phyloP scores from a whole-genome alignment of 2,329 filamentous ascomycete species.

The Trichoderma endophyticum region DNA sequence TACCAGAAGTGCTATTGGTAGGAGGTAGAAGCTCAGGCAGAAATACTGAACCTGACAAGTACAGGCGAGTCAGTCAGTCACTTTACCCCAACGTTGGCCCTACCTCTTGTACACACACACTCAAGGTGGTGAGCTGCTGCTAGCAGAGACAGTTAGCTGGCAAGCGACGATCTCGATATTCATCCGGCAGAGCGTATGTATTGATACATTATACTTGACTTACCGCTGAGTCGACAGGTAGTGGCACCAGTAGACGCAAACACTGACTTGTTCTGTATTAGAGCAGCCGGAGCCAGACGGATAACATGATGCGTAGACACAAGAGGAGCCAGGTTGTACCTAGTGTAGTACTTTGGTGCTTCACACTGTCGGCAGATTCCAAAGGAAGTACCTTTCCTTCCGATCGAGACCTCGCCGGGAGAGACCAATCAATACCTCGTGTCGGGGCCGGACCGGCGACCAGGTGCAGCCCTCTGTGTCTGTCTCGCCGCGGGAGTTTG shows the following conservation, averaged over 20 bases:
- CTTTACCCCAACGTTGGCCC: background rate
- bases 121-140: background rate
- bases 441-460: background rate
- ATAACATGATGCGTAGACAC: background rate
- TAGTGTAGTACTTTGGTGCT: background rate
- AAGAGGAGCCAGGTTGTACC: background rate
- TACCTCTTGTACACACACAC: background rate
- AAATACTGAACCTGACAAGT: background rate
- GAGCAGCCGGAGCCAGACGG: background rate
- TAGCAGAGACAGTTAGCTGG: background rate
- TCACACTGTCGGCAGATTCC: background rate
- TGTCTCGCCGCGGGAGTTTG: constrained; percentile 11
- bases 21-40: background rate
- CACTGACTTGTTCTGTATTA: background rate
- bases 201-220: background rate
- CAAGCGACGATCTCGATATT: background rate
- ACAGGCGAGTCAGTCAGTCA: background rate
- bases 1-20: background rate
- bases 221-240: background rate
- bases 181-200: background rate
- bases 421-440: constrained; percentile 7
- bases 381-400: background rate
- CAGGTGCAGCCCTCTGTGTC: background rate
- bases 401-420: background rate
- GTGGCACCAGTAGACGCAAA: background rate